phyloP scores from a whole-genome alignment of 805 yeast species.

The Kuraishia molischiana region DNA sequence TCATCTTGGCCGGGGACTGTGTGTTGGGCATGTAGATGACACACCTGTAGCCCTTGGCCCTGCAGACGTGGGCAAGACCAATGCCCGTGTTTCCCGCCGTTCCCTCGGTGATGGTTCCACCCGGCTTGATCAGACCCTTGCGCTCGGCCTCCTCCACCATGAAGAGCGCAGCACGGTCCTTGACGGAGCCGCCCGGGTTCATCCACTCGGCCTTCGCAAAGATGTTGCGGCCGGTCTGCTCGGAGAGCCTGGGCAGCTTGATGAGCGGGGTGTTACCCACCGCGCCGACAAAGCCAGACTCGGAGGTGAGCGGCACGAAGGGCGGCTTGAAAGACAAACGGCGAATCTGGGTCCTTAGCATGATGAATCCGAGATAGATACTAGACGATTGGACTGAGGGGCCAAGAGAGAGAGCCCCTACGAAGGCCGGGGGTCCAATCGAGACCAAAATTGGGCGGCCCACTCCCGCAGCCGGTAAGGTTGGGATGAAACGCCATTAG shows the following conservation, averaged over 20 bases:
- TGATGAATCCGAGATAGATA: too few species aligned
- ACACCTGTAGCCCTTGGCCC: constrained; percentile 76
- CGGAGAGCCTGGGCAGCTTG: constrained; percentile 44
- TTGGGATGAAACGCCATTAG: too few species aligned
- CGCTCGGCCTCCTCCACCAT: constrained; percentile 72
- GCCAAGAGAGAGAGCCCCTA: too few species aligned
- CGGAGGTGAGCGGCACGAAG: constrained; percentile 56
- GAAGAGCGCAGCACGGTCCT: constrained; percentile 81
- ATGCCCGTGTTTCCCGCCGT: constrained; percentile 97
- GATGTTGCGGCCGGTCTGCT: constrained; percentile 57
- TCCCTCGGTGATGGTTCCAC: constrained; percentile 87
- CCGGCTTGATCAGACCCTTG: constrained; percentile 52
- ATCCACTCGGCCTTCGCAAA: constrained; percentile 88
- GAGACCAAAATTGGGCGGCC: too few species aligned
- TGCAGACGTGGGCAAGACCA: constrained; percentile 74
- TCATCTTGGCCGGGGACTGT: constrained; percentile 72
- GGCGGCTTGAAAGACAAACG: too few species aligned
- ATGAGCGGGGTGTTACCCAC: constrained; percentile 91
- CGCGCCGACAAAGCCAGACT: constrained; percentile 67
- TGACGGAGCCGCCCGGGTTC: constrained; percentile 92
- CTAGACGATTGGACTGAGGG: too few species aligned
- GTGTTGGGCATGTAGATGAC: constrained; percentile 90
- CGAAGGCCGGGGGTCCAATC: too few species aligned
- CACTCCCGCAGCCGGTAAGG: too few species aligned
- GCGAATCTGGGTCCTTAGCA: too few species aligned